A percentile compares a stretch with the other conserved stretches of the same genome.
Evolutionary conservation across 306 rosid genomes (phyloP).

Genomic region (Medicago truncatula): DNA sequence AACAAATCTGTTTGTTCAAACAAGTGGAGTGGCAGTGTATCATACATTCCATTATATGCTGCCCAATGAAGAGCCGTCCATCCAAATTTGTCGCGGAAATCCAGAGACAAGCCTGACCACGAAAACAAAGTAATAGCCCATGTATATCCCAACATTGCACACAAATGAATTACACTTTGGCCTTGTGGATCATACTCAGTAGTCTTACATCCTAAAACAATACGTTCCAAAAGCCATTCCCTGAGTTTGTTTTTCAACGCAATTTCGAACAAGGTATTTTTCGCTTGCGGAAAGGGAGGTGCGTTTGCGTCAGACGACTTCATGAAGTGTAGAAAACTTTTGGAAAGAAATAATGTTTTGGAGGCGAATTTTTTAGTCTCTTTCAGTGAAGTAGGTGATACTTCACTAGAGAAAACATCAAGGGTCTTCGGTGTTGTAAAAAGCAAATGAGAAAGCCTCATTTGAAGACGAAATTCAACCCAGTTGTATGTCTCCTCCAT

Average conservation of each 20-base stretch:
- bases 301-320: constrained; percentile 58
- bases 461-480: constrained; percentile 69
- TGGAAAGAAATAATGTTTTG: constrained; percentile 61
- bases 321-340: constrained; percentile 58
- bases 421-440: constrained; percentile 70
- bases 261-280: constrained; percentile 65
- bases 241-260: constrained; percentile 70
- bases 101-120: constrained; percentile 76
- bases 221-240: constrained; percentile 89
- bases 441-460: constrained; percentile 73
- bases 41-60: constrained; percentile 82
- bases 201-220: constrained; percentile 55
- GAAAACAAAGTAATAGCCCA: constrained; percentile 78
- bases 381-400: constrained; percentile 53
- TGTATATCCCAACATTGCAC: constrained; percentile 71
- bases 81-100: constrained; percentile 87
- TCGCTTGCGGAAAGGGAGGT: constrained; percentile 62
- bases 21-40: neutral
- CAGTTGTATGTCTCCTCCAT: constrained; percentile 57
- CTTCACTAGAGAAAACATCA: constrained; percentile 58
- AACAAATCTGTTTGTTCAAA: constrained; percentile 32
- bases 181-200: constrained; percentile 78
- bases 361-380: constrained; percentile 64
- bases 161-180: constrained; percentile 87
- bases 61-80: constrained; percentile 99